Evolutionary conservation across 805 yeast species (phyloP), one percentile per base, ranked within the genome.

Genomic region (Torulaspora microellipsoides): DNA sequence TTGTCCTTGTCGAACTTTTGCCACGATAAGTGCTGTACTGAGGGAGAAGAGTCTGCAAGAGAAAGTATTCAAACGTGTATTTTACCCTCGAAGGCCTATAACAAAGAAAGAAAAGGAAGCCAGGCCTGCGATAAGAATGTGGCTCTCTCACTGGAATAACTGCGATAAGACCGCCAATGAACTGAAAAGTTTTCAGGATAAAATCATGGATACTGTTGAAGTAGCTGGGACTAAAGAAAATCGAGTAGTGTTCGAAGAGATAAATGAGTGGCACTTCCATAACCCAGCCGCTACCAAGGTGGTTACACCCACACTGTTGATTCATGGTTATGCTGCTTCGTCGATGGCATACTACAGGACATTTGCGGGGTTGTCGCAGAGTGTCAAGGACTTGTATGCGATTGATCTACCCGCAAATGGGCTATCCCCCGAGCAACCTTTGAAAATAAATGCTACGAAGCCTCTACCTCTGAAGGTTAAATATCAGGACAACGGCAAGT

Each of bases 301-400:
- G 9, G 39, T 41, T 2, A 58, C 62, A 1, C 74, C 75, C 2
- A 61, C 72, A 3, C 49, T 93, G 2, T 64, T 91, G 48, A 66
- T 93, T 4, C 99, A 91, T 64, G 99, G 99, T 0, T 89, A 88
- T 59, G 96, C 95, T 1, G 95, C 98, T 0, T 86, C 95, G 1
- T 75, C 89, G 11, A 91, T 95, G 20, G 80, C 88, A 42, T 91
- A 80, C 54, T 76, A 82, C 56, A 77, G 83, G 48, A 91, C 86
- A 58, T 77, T 86, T 51, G 76, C 75, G 36, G 70, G 64, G 0
- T 62, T 83, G 38, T 59, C 76, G 3, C 56, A 47, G 38, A 47
- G 67, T 4, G 66, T 82, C 8, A 77, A 78, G 1, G 81, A 75
- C 34, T 56, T 85, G 28, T 88, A 81, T 59, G 81, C 87, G 0